phyloP scores from a whole-genome alignment of 176 grass and related monocot genomes.

The Echinochloa phyllopogon region DNA sequence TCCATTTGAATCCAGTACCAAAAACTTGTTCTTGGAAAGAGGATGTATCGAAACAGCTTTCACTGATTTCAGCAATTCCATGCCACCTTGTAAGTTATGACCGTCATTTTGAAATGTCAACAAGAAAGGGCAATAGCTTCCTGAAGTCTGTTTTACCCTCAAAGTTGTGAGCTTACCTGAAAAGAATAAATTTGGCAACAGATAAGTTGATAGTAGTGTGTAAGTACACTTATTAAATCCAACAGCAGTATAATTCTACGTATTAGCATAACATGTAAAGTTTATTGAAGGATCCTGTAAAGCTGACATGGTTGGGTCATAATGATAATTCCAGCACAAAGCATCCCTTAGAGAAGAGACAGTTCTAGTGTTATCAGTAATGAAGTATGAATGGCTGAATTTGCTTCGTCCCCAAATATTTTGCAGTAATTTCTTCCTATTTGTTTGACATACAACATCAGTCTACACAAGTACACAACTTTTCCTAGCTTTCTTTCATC shows the following conservation, averaged over 20 bases:
- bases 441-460: conserved; percentile 11
- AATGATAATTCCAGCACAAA: conserved; percentile 12
- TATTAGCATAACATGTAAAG: not conserved
- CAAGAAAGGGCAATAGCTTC: conserved; percentile 70
- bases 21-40: conserved; percentile 72
- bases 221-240: not conserved
- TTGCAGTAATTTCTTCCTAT: not conserved
- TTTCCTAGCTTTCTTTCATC: not conserved
- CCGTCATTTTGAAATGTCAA: conserved; percentile 44
- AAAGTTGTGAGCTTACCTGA: conserved; percentile 87
- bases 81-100: conserved; percentile 43
- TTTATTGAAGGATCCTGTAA: conserved; percentile 23
- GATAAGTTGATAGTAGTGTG: conserved; percentile 20
- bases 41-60: conserved; percentile 75
- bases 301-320: not conserved
- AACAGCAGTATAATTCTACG: conserved; percentile 21
- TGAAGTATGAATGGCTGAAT: not conserved
- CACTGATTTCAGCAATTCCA: conserved; percentile 39
- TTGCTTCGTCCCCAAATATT: not conserved
- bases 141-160: conserved; percentile 75
- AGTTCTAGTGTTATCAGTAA: not conserved
- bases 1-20: conserved; percentile 84
- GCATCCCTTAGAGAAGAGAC: conserved; percentile 1
- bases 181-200: conserved; percentile 42
- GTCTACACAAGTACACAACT: not conserved